phyloP scores from a whole-genome alignment of 805 yeast species.

The Ogataea haglerorum region DNA sequence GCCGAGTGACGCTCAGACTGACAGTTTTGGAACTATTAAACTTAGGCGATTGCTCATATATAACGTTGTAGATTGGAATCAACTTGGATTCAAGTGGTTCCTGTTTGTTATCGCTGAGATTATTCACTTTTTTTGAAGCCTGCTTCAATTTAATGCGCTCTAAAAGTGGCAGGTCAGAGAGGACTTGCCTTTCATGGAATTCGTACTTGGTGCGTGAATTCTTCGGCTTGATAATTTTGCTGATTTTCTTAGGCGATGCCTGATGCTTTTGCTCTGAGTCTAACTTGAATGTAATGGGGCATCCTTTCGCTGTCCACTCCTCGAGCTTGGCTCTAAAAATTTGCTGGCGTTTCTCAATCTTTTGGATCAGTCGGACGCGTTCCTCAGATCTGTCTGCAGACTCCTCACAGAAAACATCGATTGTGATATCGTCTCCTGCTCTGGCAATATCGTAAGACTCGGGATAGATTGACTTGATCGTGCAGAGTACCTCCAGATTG shows the following conservation, averaged over 20 bases:
- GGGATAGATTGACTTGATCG: constrained; percentile 16
- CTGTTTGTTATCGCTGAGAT: background rate
- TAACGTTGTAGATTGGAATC: constrained; percentile 21
- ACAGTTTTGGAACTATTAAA: constrained; percentile 4
- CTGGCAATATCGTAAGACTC: constrained; percentile 16
- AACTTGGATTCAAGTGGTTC: constrained; percentile 18
- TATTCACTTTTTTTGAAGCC: constrained; percentile 3
- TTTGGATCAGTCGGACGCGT: constrained; percentile 14
- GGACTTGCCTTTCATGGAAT: constrained; percentile 30
- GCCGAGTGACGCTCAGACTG: constrained; percentile 14
- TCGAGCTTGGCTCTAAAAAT: constrained; percentile 8
- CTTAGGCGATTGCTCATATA: constrained; percentile 24
- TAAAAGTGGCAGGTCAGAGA: constrained; percentile 28
- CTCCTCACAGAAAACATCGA: constrained; percentile 15
- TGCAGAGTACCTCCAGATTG: constrained; percentile 8
- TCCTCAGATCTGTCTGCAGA: background rate
- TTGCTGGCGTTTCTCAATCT: constrained; percentile 9
- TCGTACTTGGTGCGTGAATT: constrained; percentile 37
- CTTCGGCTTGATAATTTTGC: constrained; percentile 18
- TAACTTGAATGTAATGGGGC: background rate
- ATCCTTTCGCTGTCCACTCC: constrained; percentile 3
- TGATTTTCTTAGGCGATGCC: background rate
- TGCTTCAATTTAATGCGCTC: constrained; percentile 41
- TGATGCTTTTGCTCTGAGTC: constrained; percentile 2
- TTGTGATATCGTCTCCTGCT: constrained; percentile 11